Base-by-base conservation (phyloP, 257 asterid species). In the Cordia subcordata region DNA sequence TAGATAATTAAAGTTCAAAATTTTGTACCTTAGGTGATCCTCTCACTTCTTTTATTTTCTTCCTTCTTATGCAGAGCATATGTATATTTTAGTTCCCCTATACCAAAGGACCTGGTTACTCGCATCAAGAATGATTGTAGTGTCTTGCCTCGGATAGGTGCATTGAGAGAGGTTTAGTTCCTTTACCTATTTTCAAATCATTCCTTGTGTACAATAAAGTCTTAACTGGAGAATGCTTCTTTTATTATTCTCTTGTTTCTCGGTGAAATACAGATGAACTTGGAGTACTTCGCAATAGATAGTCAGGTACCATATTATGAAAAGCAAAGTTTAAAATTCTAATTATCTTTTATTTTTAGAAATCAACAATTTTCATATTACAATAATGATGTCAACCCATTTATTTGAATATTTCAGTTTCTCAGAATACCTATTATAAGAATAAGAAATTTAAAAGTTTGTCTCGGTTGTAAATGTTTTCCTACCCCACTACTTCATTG, bases 71-170 rank as follows among this genome's bases (percentile, higher is more conserved):
- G 69, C 89, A 93, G 99, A 70, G 99, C 99, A 64, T 85, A 75
- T 74, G 88, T 93, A 51, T 93, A 80, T 72, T 93, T 93, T 77
- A 83, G 99, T 70, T 62, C 96, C 57, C 81, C 95, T 61, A 80
- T 93, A 59, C 79, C 94, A 14, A 93, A 89, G 76, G 96, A 83
- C 40, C 82, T 89, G 61, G 61, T 93, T 49, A 39, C 62, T 70
- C 97, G 95, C 61, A 83, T 93, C 81, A 93, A 89, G 92, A 82
- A 75, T 68, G 99, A 93, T 69, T 70, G 78, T 44, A 89, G 95
- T 73, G 97, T 93, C 65, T 62, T 93, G 72, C 97, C 97, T 39
- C 99, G 99, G 64, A 89, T 93, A 44, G 97, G 97, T 65, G 97
- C 97, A 65, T 63, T 93, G 72, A 76, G 95, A 77, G 99, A 93